Percentiles rank a stretch among this genome's conserved stretches.
Conservation (phyloP, 495 filamentous ascomycete genomes). For the Daldinia decipiens region DNA sequence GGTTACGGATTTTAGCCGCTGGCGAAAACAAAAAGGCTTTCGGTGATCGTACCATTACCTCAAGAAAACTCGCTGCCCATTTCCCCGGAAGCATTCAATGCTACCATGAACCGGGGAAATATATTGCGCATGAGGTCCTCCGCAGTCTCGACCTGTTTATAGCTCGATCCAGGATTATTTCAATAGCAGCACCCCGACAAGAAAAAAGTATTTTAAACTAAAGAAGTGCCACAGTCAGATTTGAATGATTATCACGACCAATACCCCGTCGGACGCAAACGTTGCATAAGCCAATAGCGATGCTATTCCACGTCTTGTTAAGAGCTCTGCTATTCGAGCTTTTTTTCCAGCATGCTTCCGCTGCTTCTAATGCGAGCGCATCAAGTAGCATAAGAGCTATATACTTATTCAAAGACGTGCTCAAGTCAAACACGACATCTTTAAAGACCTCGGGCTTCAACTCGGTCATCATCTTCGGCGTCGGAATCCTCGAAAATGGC, state of each 20-base stretch:
- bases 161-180: slow-evolving; percentile 7
- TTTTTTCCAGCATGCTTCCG: slow-evolving; percentile 34
- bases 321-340: slow-evolving; percentile 45
- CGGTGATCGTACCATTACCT: neutral
- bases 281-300: slow-evolving; percentile 1
- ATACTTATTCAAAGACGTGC: slow-evolving; percentile 58
- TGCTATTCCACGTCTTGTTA: slow-evolving; percentile 29
- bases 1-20: slow-evolving; percentile 24
- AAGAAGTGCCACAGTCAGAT: neutral
- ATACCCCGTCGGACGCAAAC: neutral
- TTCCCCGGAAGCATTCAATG: slow-evolving; percentile 12
- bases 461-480: slow-evolving; percentile 53
- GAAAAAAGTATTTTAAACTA: neutral
- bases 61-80: slow-evolving; percentile 5
- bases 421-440: slow-evolving; percentile 55
- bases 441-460: slow-evolving; percentile 56
- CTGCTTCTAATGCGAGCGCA: slow-evolving; percentile 17
- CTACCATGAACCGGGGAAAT: slow-evolving; percentile 22
- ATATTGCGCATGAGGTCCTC: neutral
- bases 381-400: slow-evolving; percentile 49
- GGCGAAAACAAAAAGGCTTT: slow-evolving; percentile 2
- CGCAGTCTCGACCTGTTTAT: slow-evolving; percentile 6
- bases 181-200: neutral
- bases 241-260: neutral
- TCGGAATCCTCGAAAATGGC: slow-evolving; percentile 54